These are phyloP conservation scores for Carex myosuroides DNA, from an alignment of 176 grass and related monocot species.

Conservation along the genomic window DNA sequence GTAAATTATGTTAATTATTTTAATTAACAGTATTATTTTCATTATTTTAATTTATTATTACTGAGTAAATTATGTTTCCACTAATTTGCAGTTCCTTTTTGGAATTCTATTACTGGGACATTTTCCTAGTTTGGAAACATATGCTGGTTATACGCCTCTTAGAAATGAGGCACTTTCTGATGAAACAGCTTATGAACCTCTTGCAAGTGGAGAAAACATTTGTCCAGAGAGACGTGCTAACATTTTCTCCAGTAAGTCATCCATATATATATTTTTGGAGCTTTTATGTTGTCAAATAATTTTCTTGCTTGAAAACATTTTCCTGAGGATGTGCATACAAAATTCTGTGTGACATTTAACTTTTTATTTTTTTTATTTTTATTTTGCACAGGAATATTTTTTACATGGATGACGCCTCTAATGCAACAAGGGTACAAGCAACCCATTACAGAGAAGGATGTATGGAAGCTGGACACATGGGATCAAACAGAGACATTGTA, in stretches of 20 bases:
- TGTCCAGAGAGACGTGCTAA: constrained; percentile 68
- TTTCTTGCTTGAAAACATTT: not conserved
- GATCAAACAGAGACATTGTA: constrained; percentile 89
- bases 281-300: constrained; percentile 7
- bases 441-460: constrained; percentile 83
- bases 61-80: not conserved
- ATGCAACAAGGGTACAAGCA: constrained; percentile 83
- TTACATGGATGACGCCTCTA: constrained; percentile 96
- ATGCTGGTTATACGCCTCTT: constrained; percentile 69
- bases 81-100: constrained; percentile 70
- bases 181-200: constrained; percentile 71
- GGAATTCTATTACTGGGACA: constrained; percentile 77
- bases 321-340: not conserved
- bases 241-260: constrained; percentile 66
- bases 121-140: constrained; percentile 79
- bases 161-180: constrained; percentile 48
- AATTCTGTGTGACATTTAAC: not conserved
- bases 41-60: not conserved
- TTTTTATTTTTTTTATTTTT: not conserved
- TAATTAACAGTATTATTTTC: not conserved
- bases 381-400: constrained; percentile 58
- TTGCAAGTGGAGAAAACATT: constrained; percentile 70
- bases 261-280: constrained; percentile 13
- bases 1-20: too few species aligned
- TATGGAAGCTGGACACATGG: constrained; percentile 95